A percentile compares a stretch with the other conserved stretches of the same genome.
Evolutionary conservation across 495 filamentous ascomycete species (phyloP).

Genomic region (Hyphodiscus hymeniophilus): DNA sequence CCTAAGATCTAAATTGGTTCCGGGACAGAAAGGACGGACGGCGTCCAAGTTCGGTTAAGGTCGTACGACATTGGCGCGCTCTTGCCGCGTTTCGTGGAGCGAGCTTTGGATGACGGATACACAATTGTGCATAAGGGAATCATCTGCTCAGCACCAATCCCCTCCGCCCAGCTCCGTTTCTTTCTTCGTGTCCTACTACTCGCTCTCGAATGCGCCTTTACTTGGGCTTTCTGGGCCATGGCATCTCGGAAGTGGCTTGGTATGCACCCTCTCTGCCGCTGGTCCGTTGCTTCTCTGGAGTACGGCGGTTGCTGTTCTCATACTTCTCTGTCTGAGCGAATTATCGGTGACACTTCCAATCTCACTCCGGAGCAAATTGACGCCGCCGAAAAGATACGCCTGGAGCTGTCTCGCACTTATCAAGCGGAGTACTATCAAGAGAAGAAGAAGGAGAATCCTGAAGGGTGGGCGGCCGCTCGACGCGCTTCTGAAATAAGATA

Average conservation of each 20-base stretch:
- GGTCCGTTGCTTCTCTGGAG: not conserved
- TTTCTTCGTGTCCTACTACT: constrained; percentile 5
- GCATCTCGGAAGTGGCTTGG: constrained; percentile 1
- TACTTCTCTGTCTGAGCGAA: constrained; percentile 1
- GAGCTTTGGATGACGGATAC: constrained; percentile 2
- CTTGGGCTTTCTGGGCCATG: constrained; percentile 11
- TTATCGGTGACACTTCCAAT: constrained; percentile 9
- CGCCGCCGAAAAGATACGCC: not conserved
- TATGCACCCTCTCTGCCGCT: constrained; percentile 5
- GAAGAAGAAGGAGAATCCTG: no score
- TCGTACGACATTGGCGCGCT: not conserved
- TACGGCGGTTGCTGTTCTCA: constrained; percentile 12
- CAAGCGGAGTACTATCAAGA: no score
- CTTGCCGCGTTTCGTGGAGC: not conserved
- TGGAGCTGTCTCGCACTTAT: no score
- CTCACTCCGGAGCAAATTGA: not conserved
- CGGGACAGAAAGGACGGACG: not conserved
- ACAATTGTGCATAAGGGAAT: constrained; percentile 6
- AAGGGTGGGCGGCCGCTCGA: no score
- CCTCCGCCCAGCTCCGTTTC: not conserved
- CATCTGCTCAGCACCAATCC: constrained; percentile 7
- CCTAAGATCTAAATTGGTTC: constrained; percentile 9
- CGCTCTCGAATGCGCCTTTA: constrained; percentile 4
- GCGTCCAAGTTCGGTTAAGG: not conserved
- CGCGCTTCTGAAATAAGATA: no score